Base-by-base conservation (phyloP, 1,284 basidiomycete genomes). In the Mycena citricolor region DNA sequence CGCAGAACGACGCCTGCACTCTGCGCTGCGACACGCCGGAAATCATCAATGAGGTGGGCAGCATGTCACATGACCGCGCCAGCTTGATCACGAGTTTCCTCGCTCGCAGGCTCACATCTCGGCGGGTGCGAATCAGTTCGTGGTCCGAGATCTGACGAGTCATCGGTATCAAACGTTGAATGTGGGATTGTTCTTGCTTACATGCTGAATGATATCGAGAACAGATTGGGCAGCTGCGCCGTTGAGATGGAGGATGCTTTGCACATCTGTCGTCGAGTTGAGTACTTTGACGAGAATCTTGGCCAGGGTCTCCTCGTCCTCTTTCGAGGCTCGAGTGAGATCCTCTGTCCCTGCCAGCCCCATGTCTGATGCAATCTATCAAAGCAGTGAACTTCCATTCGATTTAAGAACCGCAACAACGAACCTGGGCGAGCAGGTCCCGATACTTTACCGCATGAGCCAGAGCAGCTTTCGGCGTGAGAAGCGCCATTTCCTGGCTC, bases 1-100 rank as follows among this genome's bases (percentile, higher is more conserved):
- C 56, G n/a, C 38, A 37, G 22, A 45, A 44, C 2, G 37, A 30
- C 7, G 51, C 35, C 25, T 54, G 37, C 13, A 36, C 36, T 8
- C 46, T 44, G 5, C 32, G 42, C 6, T 47, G 39, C 4, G 37
- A 38, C 4, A 58, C 52, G 11, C 52, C 53, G 5, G 48, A 43
- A 22, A 58, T 55, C 29, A 54, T 52, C 2, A 58, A 32, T 6
- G 45, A 47, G 3, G 44, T 31, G 13, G 57, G 57, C 10, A 58
- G 47, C 31, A 42, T 49, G 33, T 51, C 25, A 19, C 44, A 55
- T 8, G 35, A 39, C 17, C 47, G 37, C 2, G 55, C 52, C 21
- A 58, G 42, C 39, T 48, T 54, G 4, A 43, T 42, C 11, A 55
- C 44, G 1, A 55, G 33, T 19, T 39, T 23, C 2, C 41, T 31